Base-by-base conservation (phyloP, 768 basidiomycete species). In the Lactifluus subvellereus region DNA sequence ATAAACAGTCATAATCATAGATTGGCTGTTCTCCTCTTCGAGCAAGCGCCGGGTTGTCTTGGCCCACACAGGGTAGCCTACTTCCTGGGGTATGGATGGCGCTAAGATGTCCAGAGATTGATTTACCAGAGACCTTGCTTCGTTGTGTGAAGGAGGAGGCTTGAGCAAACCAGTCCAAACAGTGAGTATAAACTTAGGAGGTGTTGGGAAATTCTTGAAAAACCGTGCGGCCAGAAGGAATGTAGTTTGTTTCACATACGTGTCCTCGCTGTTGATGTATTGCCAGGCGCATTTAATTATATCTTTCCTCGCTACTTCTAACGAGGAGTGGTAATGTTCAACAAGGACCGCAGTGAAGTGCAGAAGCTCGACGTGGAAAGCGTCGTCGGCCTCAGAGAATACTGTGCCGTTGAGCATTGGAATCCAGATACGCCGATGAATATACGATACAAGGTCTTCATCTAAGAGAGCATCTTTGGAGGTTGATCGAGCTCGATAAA, bases 281-380 rank as follows among this genome's bases (percentile, higher is more conserved):
- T 87, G 83, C 94, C 94, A 98, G 20, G 93, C 91, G 61, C 89
- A 89, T 72, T 89, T 91, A 77, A 98, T 94, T 67, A 98, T 86
- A 63, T 95, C 91, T 72, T 94, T 98, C 74, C 89, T 85, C 42
- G 83, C 84, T 50, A 92, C 88, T 62, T 84, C 84, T 48, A 97
- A 79, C n/a, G 91, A 74, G n/a, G 83, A 77, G 2, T 87, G 82
- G 67, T 92, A 94, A 69, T 88, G 81, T 63, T 95, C 89, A 4
- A 98, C 88, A 64, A 99, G 81, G 38, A 93, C 79, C 0, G 89
- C 93, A 6, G 95, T 94, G 70, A 98, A 77, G 69, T 95, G 88
- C 45, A 98, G 79, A 18, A 97, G 80, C 73, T 98, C 97, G 62
- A 98, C 90, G 69, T 88, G 88, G 74, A 95, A 89, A 66, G 84